Percentiles rank a stretch among this genome's conserved stretches.
These are phyloP conservation scores for Saccharomycopsis babjevae DNA, from an alignment of 805 yeast genomes.

Conservation along the genomic window DNA sequence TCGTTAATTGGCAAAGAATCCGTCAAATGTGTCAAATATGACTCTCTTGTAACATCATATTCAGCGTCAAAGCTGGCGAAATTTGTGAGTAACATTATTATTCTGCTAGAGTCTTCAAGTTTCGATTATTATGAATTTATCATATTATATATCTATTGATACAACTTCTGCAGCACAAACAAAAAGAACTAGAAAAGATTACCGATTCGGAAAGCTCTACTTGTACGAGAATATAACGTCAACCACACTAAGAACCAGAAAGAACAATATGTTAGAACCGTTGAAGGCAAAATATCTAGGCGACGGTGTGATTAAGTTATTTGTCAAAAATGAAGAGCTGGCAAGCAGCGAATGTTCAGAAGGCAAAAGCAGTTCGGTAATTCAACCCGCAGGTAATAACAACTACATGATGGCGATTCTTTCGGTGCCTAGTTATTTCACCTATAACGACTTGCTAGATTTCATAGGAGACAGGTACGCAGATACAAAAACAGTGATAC, in stretches of 20 bases:
- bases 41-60: not conserved
- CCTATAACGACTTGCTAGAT: conserved; percentile 74
- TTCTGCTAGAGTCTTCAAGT: too few species aligned
- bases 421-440: conserved; percentile 65
- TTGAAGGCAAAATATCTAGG: conserved; percentile 59
- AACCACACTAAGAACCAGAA: not conserved
- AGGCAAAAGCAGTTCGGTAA: not conserved
- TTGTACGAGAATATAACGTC: not conserved
- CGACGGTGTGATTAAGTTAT: conserved; percentile 62
- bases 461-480: conserved; percentile 59
- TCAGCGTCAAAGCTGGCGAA: not conserved
- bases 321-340: conserved; percentile 38
- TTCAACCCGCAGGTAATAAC: not conserved
- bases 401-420: conserved; percentile 13
- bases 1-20: not conserved
- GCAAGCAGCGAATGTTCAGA: conserved; percentile 9
- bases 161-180: not conserved
- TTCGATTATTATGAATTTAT: not conserved
- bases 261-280: conserved; percentile 26
- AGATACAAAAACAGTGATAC: conserved; percentile 46
- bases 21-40: not conserved
- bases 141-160: not conserved
- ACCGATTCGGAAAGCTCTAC: not conserved
- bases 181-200: not conserved
- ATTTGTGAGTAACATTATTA: not conserved